Evolutionary conservation across 148 eudicot genomes (phyloP).

Genomic region (Cornus suecica): DNA sequence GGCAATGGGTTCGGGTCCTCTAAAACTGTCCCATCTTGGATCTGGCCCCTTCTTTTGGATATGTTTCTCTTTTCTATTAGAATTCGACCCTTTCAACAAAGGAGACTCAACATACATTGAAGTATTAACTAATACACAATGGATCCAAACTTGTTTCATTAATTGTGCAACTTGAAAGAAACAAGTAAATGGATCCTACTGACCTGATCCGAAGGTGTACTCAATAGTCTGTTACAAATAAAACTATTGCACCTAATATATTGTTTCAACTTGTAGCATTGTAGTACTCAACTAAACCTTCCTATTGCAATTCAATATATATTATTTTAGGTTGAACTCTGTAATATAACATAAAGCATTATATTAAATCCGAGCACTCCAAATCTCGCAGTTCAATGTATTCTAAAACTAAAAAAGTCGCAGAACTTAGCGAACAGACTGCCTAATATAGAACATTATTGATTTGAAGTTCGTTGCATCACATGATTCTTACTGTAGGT

Average conservation of each 20-base stretch:
- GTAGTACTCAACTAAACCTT: not conserved
- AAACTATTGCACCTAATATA: not conserved
- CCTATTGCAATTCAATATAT: not conserved
- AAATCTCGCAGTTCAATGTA: not conserved
- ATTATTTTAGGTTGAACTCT: not conserved
- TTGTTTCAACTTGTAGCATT: not conserved
- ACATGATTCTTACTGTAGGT: too few species aligned
- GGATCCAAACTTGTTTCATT: not conserved
- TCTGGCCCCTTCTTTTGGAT: not conserved
- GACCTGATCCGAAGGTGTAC: not conserved
- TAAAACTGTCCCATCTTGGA: too few species aligned
- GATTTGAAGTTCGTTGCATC: too few species aligned
- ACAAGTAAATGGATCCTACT: not conserved
- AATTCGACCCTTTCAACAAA: not conserved
- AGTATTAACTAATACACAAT: not conserved
- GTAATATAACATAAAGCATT: too few species aligned
- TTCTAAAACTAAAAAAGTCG: not conserved
- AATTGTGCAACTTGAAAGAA: not conserved
- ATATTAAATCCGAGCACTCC: not conserved
- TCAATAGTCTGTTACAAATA: not conserved
- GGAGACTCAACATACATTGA: too few species aligned
- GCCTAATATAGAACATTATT: not conserved
- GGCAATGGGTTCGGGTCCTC: too few species aligned
- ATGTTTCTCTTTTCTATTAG: not conserved
- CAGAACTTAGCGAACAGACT: not conserved